These are phyloP conservation scores for Paragyromitra xinjiangensis DNA, from an alignment of 495 filamentous ascomycete genomes.

Conservation along the genomic window DNA sequence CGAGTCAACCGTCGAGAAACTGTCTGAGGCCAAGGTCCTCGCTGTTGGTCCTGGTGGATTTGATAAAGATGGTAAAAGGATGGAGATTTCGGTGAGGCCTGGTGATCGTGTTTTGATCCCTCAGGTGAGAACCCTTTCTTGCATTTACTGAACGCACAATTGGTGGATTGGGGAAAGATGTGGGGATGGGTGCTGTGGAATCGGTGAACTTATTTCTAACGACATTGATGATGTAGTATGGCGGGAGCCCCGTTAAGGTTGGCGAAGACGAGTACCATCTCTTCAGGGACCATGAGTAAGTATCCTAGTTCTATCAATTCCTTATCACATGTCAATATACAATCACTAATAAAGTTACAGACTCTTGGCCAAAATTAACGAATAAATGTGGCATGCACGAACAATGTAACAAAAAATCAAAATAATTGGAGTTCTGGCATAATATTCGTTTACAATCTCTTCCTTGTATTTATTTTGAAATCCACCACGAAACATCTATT, in stretches of 20 bases:
- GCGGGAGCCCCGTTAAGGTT: conserved; percentile 94
- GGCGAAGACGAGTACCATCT: conserved; percentile 95
- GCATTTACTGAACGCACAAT: not conserved
- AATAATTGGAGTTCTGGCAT: conserved; percentile 51
- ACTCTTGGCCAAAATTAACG: conserved; percentile 88
- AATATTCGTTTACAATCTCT: conserved; percentile 27
- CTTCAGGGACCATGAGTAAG: conserved; percentile 96
- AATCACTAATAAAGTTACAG: conserved; percentile 59
- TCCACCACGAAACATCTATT: conserved; percentile 4
- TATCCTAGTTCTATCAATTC: conserved; percentile 43
- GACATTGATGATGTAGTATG: conserved; percentile 70
- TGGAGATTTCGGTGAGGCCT: conserved; percentile 77
- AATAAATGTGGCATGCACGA: conserved; percentile 62
- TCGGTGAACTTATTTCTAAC: not conserved
- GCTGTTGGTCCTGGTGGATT: conserved; percentile 90
- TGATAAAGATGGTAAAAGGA: conserved; percentile 85
- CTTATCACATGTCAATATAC: not conserved
- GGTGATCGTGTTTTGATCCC: conserved; percentile 97
- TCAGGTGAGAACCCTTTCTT: conserved; percentile 70
- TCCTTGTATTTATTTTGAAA: conserved; percentile 42
- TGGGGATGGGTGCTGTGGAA: not conserved
- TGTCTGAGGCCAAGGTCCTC: conserved; percentile 95
- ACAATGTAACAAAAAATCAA: conserved; percentile 25
- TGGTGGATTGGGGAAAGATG: conserved; percentile 1
- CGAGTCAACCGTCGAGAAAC: conserved; percentile 95